phyloP scores from a whole-genome alignment of 1,284 basidiomycete species.

The Ustilago hordei region DNA sequence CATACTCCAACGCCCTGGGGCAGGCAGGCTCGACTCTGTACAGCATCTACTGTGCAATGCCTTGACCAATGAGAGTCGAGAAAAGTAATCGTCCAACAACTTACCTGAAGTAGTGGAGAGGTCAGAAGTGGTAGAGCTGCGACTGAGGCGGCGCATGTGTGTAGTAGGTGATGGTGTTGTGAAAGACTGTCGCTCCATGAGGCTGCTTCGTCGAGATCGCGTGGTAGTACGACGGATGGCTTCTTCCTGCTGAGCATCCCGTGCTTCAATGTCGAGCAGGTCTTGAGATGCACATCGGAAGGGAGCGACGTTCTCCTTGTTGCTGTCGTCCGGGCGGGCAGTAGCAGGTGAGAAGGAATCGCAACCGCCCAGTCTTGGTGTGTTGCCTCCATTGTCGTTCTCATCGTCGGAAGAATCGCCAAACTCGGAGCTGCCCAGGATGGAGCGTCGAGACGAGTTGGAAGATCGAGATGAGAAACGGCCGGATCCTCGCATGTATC shows the following conservation, averaged over 20 bases:
- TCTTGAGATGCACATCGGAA: constrained; percentile 47
- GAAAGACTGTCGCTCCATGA: constrained; percentile 43
- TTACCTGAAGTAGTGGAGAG: constrained; percentile 33
- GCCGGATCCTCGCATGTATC: constrained; percentile 22
- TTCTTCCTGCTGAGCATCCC: constrained; percentile 49
- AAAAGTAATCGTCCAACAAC: constrained; percentile 1
- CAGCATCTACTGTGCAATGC: neutral
- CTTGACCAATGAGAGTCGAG: neutral
- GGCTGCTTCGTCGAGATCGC: constrained; percentile 38
- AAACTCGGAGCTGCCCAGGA: constrained; percentile 47
- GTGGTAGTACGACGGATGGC: constrained; percentile 54
- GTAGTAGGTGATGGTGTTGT: constrained; percentile 6
- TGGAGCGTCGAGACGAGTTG: constrained; percentile 36
- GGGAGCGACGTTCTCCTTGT: constrained; percentile 69
- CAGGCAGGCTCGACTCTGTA: neutral
- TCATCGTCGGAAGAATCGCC: constrained; percentile 53
- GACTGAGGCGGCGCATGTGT: constrained; percentile 33
- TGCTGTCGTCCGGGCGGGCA: constrained; percentile 59
- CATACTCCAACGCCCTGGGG: neutral
- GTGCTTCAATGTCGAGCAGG: constrained; percentile 47
- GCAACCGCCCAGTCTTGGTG: constrained; percentile 56
- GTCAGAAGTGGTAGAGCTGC: constrained; percentile 39
- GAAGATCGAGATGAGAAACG: constrained; percentile 36
- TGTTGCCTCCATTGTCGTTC: constrained; percentile 17
- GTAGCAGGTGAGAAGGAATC: constrained; percentile 11